phyloP scores from a whole-genome alignment of 2,329 filamentous ascomycete species.

The Paraphoma sp. region DNA sequence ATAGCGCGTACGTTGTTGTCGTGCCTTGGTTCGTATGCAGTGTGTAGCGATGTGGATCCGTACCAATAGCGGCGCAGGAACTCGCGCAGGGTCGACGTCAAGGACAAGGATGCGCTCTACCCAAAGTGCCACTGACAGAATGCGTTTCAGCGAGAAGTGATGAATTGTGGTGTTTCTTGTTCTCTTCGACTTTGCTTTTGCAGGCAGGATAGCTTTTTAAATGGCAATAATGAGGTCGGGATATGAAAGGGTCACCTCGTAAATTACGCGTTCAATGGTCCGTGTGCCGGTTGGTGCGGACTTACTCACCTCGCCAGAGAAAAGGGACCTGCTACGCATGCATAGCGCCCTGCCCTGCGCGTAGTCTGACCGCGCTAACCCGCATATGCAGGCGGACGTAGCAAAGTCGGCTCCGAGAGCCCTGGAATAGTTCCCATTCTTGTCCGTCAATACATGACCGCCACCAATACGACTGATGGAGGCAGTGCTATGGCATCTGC shows the following conservation, averaged over 20 bases:
- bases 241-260: neutral
- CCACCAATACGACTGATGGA: neutral
- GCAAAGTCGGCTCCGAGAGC: neutral
- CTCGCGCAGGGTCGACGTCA: neutral
- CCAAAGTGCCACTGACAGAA: slow-evolving; percentile 3
- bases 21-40: slow-evolving; percentile 26
- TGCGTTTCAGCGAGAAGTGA: too few species aligned
- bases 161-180: too few species aligned
- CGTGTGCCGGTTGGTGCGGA: neutral
- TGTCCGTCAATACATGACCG: neutral
- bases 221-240: neutral
- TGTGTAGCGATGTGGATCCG: slow-evolving; percentile 12
- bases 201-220: neutral
- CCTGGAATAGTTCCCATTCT: neutral
- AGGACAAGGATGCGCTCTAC: neutral
- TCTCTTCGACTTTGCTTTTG: neutral
- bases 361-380: slow-evolving; percentile 1
- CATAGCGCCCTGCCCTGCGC: slow-evolving; percentile 1
- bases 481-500: neutral
- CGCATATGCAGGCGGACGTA: neutral
- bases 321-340: slow-evolving; percentile 3
- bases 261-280: slow-evolving; percentile 1
- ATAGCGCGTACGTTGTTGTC: slow-evolving; percentile 24
- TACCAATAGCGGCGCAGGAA: slow-evolving; percentile 22
- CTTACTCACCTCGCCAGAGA: neutral